phyloP scores from a whole-genome alignment of 2,329 filamentous ascomycete species.

The Zymoseptoria crescenta region DNA sequence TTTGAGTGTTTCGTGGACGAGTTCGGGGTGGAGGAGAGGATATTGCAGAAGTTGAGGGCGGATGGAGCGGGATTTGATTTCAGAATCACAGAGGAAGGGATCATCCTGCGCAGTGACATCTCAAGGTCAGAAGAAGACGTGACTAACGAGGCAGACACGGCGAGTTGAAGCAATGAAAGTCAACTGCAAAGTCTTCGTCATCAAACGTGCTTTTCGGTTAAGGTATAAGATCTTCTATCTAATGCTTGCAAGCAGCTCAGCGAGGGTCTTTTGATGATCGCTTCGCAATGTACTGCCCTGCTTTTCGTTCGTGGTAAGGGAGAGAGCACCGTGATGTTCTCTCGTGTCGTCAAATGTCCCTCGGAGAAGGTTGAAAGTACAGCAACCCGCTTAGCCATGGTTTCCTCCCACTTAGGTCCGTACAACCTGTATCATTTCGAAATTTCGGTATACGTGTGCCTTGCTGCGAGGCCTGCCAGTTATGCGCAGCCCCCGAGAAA shows the following conservation, averaged over 20 bases:
- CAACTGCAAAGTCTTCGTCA: not conserved
- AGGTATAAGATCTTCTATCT: slow-evolving; percentile 1
- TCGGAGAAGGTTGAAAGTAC: not conserved
- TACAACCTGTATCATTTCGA: not conserved
- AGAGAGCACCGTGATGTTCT: not conserved
- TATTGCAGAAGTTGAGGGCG: slow-evolving; percentile 13
- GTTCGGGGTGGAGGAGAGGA: slow-evolving; percentile 21
- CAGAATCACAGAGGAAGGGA: slow-evolving; percentile 16
- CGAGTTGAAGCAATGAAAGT: not conserved
- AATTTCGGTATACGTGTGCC: not conserved
- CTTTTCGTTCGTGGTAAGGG: not conserved
- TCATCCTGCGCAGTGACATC: not conserved
- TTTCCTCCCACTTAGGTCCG: not conserved
- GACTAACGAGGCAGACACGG: not conserved
- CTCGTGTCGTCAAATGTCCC: not conserved
- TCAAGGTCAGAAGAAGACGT: not conserved
- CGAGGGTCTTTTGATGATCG: not conserved
- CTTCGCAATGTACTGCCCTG: not conserved
- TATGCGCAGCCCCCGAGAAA: not conserved
- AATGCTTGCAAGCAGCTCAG: not conserved
- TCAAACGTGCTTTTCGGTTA: not conserved
- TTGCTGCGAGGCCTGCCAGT: not conserved
- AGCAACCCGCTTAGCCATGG: not conserved
- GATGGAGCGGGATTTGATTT: slow-evolving; percentile 20
- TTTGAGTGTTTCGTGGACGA: slow-evolving; percentile 29